phyloP scores from a whole-genome alignment of 1,284 basidiomycete species.

The Gomphus sp. region DNA sequence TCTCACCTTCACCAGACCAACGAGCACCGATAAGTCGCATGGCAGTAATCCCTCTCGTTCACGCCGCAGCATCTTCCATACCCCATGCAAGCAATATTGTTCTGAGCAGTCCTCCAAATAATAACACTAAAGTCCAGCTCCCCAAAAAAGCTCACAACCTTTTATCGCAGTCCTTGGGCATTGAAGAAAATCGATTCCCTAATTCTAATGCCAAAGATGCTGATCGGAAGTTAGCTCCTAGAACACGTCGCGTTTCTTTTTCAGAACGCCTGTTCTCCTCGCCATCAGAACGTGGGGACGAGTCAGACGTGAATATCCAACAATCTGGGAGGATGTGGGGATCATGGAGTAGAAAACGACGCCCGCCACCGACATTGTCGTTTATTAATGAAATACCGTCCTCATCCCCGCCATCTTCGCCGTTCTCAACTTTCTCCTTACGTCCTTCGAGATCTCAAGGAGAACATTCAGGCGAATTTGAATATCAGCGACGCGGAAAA shows the following conservation, averaged over 20 bases:
- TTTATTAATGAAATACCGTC: not conserved
- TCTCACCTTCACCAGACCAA: not conserved
- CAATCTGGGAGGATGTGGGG: constrained; percentile 4
- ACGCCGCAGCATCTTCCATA: not conserved
- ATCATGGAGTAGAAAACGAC: constrained; percentile 4
- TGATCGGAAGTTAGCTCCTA: not conserved
- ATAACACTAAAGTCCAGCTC: not conserved
- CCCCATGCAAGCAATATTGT: not conserved
- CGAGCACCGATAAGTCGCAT: not conserved
- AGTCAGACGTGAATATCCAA: not conserved
- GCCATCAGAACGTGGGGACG: not conserved
- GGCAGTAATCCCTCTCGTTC: not conserved
- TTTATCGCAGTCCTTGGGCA: not conserved
- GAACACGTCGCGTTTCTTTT: constrained; percentile 1
- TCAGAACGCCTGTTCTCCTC: constrained; percentile 7
- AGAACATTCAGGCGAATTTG: not conserved
- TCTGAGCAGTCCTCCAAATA: constrained; percentile 3
- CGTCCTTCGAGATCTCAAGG: not conserved
- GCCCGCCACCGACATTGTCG: not conserved
- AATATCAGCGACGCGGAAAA: not conserved
- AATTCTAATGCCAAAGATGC: not conserved
- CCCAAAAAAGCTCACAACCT: not conserved
- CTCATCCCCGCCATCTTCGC: not conserved
- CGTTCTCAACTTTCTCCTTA: not conserved
- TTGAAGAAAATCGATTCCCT: not conserved